phyloP scores from a whole-genome alignment of 495 filamentous ascomycete genomes.

The Tuber indicum region DNA sequence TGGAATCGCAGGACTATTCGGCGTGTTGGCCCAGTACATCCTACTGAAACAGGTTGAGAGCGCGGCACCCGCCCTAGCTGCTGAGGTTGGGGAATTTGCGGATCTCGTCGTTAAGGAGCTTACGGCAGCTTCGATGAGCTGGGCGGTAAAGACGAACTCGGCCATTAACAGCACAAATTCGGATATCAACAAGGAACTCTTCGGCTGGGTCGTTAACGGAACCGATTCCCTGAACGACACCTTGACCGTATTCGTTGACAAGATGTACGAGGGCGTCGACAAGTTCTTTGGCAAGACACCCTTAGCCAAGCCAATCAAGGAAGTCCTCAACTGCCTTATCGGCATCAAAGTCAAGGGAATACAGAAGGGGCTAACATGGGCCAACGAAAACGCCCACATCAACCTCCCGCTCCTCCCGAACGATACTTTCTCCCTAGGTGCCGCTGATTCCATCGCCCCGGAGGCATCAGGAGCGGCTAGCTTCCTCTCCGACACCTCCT shows the following conservation, averaged over 20 bases:
- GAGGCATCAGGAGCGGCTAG: conserved; percentile 54
- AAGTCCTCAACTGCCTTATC: conserved; percentile 68
- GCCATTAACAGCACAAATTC: conserved; percentile 61
- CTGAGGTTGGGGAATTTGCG: conserved; percentile 74
- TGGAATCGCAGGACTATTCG: conserved; percentile 74
- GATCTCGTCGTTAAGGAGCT: conserved; percentile 67
- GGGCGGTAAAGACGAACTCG: conserved; percentile 69
- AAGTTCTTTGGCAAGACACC: conserved; percentile 69
- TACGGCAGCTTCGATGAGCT: conserved; percentile 64
- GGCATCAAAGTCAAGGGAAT: conserved; percentile 68
- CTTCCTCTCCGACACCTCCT: conserved; percentile 68
- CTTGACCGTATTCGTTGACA: conserved; percentile 69
- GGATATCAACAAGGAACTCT: conserved; percentile 73
- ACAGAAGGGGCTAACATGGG: conserved; percentile 82
- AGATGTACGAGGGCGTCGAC: conserved; percentile 64
- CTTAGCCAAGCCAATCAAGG: conserved; percentile 53
- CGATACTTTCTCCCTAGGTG: conserved; percentile 78
- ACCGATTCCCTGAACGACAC: conserved; percentile 78
- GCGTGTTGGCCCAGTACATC: conserved; percentile 77
- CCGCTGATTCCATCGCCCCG: conserved; percentile 54
- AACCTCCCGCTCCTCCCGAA: conserved; percentile 69
- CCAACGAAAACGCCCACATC: conserved; percentile 75
- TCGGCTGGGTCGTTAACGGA: conserved; percentile 81
- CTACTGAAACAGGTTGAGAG: conserved; percentile 66
- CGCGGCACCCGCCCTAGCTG: conserved; percentile 66